Evolutionary conservation across 2,329 filamentous ascomycete genomes (phyloP), one percentile per base, ranked within the genome.

Genomic region (Lojkania enalia): DNA sequence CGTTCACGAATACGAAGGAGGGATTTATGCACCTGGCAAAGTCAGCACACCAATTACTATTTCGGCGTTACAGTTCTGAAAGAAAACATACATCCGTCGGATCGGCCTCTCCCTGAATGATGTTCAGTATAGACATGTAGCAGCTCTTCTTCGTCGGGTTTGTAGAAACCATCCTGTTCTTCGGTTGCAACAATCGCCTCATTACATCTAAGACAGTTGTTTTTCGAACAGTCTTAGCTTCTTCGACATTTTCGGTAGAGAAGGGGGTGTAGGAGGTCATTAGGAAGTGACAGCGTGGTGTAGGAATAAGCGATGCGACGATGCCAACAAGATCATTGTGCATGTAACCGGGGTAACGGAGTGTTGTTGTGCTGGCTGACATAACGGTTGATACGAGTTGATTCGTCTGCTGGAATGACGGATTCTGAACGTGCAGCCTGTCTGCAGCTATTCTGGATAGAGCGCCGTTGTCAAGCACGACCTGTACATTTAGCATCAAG

Each of bases 221-320:
- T 74, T 97, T 99, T 51, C 95, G 88, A 23, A 99, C 90, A 1
- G 92, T 96, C 78, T 96, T 96, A 44, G 92, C 94, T 70, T 96
- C 89, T 66, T 96, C 92, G 44, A 99, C 88, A 65, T 94, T 94
- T 67, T 96, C 90, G 49, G 90, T 89, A 0, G 94, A 97, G 66
- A 99, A 99, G 4, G 94, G 94, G 0, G 94, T 99, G 75, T 99
- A 99, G 32, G 92, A 90, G 4, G 94, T 99, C 84, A 96, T 95
- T 47, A 99, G 79, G 81, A 99, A 99, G 74, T 99, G 95, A 67
- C 91, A 96, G 58, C 94, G 86, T 7, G 94, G 95, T 0, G 92
- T 99, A 1, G 94, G 94, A 51, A 99, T 97, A 31, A 99, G 80
- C 15, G 90, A 95, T 18, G 95, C 94, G 46, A 99, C 81, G 60